Evolutionary conservation across 441 rosid genomes (phyloP), one percentile per base, ranked within the genome.

Genomic region (Jatropha podagrica): DNA sequence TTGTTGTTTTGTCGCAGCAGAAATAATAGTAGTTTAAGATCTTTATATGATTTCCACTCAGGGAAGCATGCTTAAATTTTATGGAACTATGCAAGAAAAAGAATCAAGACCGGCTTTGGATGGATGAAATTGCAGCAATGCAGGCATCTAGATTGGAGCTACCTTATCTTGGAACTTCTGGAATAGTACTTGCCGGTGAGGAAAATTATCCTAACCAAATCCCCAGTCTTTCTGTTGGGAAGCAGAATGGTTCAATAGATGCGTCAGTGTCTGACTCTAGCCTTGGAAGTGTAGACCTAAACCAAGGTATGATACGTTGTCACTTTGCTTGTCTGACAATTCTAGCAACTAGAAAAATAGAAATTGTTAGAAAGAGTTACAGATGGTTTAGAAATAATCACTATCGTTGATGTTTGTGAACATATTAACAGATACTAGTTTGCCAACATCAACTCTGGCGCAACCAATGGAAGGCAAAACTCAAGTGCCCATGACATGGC

Each of bases 61-160:
- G 98, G 90, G 93, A 92, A 85, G 99, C 99, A 68, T 95, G 99
- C 87, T 66, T 90, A 66, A 90, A 89, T 82, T 95, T 93, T 85
- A 62, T 89, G 80, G 93, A 93, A 52, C 82, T 95, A 75, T 95
- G 99, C 91, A 92, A 92, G 89, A 87, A 87, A 83, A 95, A 95
- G 95, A 92, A 91, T 49, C 94, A 92, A 83, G 99, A 95, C 80
- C 87, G 91, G 72, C 88, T 88, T 64, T 95, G 99, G 99, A 88
- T 92, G 82, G 94, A 90, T 77, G 98, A 95, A 83, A 84, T 95
- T 74, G 95, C 96, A 0, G 98, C 97, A 73, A 93, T 95, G 98
- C 94, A 91, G 79, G 95, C 96, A 73, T 83, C 98, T 77, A 85
- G 88, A 76, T 86, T 91, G 75, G 98, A 92, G 48, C 73, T 95